Conservation (phyloP, 1,139 yeast species). For the Diutina siamensis region DNA sequence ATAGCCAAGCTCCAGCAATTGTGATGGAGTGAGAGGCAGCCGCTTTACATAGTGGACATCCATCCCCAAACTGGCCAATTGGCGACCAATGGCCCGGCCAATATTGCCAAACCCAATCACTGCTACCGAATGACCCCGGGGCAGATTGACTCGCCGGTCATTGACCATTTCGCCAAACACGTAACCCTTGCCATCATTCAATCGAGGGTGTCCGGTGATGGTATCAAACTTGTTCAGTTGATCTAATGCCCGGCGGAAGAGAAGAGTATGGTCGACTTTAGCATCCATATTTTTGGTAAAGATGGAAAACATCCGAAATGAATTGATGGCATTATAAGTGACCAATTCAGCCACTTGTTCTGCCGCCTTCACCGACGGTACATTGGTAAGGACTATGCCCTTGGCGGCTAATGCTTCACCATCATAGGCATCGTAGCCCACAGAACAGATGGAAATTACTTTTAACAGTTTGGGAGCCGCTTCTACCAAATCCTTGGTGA, state of each 20-base stretch:
- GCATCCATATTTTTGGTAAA: slow-evolving; percentile 30
- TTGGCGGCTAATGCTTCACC: slow-evolving; percentile 21
- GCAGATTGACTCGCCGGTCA: slow-evolving; percentile 29
- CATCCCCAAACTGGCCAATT: slow-evolving; percentile 55
- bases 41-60: slow-evolving; percentile 53
- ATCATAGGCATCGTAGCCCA: slow-evolving; percentile 59
- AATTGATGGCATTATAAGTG: slow-evolving; percentile 43
- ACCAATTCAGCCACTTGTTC: slow-evolving; percentile 76
- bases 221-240: slow-evolving; percentile 12
- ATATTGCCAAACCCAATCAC: slow-evolving; percentile 74
- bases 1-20: slow-evolving; percentile 30
- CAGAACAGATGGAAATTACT: slow-evolving; percentile 55
- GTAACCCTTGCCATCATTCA: slow-evolving; percentile 21
- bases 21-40: slow-evolving; percentile 26
- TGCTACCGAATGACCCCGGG: slow-evolving; percentile 49
- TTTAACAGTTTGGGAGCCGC: slow-evolving; percentile 41
- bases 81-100: slow-evolving; percentile 52
- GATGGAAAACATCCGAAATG: slow-evolving; percentile 49
- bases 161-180: slow-evolving; percentile 35
- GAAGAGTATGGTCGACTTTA: slow-evolving; percentile 26
- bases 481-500: slow-evolving; percentile 33
- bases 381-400: slow-evolving; percentile 51
- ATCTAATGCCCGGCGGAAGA: slow-evolving; percentile 27
- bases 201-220: slow-evolving; percentile 8
- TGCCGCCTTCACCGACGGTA: slow-evolving; percentile 49